Evolutionary conservation across 495 filamentous ascomycete genomes (phyloP).

Genomic region (Neohortaea acidophila): DNA sequence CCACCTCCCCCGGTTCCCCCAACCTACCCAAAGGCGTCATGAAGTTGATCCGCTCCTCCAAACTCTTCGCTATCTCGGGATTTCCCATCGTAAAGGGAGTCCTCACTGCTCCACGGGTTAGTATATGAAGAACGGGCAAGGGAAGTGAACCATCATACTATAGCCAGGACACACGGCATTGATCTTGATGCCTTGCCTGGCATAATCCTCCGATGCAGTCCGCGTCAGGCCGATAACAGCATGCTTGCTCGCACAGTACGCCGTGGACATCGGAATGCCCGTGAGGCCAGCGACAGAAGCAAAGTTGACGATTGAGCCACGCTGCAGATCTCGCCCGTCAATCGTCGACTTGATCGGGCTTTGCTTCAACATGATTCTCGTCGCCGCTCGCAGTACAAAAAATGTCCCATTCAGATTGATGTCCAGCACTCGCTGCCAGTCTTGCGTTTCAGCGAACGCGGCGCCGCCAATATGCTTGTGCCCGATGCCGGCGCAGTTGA

Average conservation of each 20-base stretch:
- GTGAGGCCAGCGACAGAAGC: background rate
- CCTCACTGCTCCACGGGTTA: no score
- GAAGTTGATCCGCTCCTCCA: background rate
- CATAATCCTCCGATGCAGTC: constrained; percentile 8
- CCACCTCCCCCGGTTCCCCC: background rate
- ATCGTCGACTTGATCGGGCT: constrained; percentile 3
- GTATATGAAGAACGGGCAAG: no score
- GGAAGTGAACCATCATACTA: no score
- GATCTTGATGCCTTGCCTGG: background rate
- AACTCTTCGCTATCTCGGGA: background rate
- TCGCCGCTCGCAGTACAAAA: constrained; percentile 7
- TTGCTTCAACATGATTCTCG: constrained; percentile 13
- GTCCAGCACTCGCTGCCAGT: constrained; percentile 3
- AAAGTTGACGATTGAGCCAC: background rate
- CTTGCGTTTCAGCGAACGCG: background rate
- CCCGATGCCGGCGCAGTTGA: constrained; percentile 18
- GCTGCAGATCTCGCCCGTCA: background rate
- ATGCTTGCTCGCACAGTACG: background rate
- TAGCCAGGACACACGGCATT: constrained; percentile 16
- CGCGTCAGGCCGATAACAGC: background rate
- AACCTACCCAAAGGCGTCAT: background rate
- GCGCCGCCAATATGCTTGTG: background rate
- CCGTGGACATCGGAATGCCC: background rate
- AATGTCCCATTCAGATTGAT: constrained; percentile 15
- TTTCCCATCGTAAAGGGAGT: background rate